Evolutionary conservation across 768 basidiomycete genomes (phyloP).

Genomic region (Trametes elegans): DNA sequence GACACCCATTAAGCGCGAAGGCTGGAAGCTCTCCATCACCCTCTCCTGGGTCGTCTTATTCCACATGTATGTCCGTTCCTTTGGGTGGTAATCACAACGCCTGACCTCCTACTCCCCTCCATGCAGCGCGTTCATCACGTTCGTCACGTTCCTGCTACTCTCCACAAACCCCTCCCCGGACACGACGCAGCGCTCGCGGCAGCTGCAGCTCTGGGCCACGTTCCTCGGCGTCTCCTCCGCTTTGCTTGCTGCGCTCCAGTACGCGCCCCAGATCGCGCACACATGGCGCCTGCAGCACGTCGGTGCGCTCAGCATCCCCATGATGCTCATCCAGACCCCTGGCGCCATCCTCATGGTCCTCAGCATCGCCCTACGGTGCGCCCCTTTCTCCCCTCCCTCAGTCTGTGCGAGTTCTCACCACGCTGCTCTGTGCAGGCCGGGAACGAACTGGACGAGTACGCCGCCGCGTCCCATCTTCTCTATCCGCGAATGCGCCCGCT

Average conservation of each 20-base stretch:
- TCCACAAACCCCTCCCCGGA: conserved; percentile 41
- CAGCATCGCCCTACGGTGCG: conserved; percentile 69
- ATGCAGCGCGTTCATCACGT: conserved; percentile 49
- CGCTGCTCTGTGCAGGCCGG: conserved; percentile 45
- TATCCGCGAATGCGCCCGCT: no score
- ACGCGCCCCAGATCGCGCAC: conserved; percentile 79
- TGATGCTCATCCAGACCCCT: conserved; percentile 94
- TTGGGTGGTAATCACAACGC: background rate
- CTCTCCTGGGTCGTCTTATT: conserved; percentile 68
- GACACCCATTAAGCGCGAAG: conserved; percentile 51
- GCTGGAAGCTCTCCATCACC: conserved; percentile 77
- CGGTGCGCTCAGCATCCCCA: conserved; percentile 90
- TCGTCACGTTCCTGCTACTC: conserved; percentile 65
- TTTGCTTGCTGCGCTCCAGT: conserved; percentile 78
- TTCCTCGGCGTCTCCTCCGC: conserved; percentile 85
- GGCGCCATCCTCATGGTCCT: conserved; percentile 86
- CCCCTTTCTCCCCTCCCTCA: background rate
- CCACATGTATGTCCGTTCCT: conserved; percentile 63
- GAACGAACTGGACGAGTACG: conserved; percentile 84
- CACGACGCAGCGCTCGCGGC: conserved; percentile 35
- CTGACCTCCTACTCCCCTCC: background rate
- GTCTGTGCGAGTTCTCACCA: background rate
- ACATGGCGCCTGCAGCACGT: conserved; percentile 81
- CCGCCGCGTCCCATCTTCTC: background rate
- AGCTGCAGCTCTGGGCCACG: conserved; percentile 67